Evolutionary conservation across 2,329 filamentous ascomycete genomes (phyloP).

Genomic region (Fusarium sp.): DNA sequence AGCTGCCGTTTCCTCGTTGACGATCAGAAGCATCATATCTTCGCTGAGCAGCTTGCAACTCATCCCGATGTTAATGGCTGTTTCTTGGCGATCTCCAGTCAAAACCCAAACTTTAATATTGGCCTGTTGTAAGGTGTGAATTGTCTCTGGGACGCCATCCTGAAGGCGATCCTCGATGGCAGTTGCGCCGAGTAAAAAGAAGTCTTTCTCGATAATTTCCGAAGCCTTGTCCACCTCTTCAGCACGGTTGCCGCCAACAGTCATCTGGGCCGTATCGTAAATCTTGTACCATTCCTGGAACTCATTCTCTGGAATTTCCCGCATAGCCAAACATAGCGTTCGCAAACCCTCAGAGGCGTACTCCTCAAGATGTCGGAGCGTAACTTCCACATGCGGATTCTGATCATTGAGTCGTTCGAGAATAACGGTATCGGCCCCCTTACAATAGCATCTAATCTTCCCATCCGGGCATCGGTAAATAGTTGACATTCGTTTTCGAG

Average conservation of each 20-base stretch:
- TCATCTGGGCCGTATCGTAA: slow-evolving; percentile 87
- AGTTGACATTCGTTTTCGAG: slow-evolving; percentile 93
- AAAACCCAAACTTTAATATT: slow-evolving; percentile 99
- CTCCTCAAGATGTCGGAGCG: slow-evolving; percentile 94
- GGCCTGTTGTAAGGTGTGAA: slow-evolving; percentile 94
- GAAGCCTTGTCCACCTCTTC: slow-evolving; percentile 97
- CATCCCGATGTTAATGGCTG: slow-evolving; percentile 99
- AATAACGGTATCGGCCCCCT: slow-evolving; percentile 97
- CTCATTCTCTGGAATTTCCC: slow-evolving; percentile 89
- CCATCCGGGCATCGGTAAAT: slow-evolving; percentile 97
- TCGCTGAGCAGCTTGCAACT: slow-evolving; percentile 98
- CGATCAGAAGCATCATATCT: slow-evolving; percentile 96
- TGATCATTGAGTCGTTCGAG: slow-evolving; percentile 85
- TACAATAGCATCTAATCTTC: slow-evolving; percentile 92
- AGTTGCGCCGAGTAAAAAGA: slow-evolving; percentile 90
- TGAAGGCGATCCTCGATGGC: slow-evolving; percentile 97
- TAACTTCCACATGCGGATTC: slow-evolving; percentile 88
- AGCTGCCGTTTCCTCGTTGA: slow-evolving; percentile 85
- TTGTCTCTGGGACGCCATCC: slow-evolving; percentile 97
- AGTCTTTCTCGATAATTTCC: slow-evolving; percentile 92
- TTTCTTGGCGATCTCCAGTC: slow-evolving; percentile 97
- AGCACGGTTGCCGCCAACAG: slow-evolving; percentile 88
- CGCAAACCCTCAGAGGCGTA: slow-evolving; percentile 96
- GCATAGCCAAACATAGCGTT: slow-evolving; percentile 93
- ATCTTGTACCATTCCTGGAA: slow-evolving; percentile 87